Evolutionary conservation across 2,329 filamentous ascomycete genomes (phyloP).

Genomic region (Metarhizium guizhouense): DNA sequence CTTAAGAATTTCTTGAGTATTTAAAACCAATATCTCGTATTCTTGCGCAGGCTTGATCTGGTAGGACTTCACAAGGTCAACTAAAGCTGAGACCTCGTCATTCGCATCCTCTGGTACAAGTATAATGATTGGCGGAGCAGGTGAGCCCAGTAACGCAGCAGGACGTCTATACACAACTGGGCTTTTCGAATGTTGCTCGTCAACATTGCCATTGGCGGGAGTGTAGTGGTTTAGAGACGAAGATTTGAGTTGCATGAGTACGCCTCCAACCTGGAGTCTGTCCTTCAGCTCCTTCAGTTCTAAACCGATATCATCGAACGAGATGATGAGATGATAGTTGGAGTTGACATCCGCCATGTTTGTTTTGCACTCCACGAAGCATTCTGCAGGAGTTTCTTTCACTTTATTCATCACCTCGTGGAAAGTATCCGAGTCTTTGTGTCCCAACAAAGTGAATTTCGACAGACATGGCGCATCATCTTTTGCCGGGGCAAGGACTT

Average conservation of each 20-base stretch:
- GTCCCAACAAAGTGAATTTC: constrained; percentile 22
- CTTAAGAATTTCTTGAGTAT: constrained; percentile 2
- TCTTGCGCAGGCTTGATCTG: background rate
- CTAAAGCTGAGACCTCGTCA: background rate
- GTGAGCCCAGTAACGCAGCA: background rate
- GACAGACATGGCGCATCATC: constrained; percentile 23
- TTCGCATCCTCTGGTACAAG: background rate
- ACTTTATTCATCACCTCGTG: constrained; percentile 5
- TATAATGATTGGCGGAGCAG: background rate
- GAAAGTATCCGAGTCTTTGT: constrained; percentile 1
- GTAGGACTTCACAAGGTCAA: background rate
- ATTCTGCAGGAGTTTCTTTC: constrained; percentile 9
- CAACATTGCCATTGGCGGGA: background rate
- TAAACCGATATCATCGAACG: constrained; percentile 9
- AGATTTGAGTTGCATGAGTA: constrained; percentile 12
- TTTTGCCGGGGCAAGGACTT: constrained; percentile 12
- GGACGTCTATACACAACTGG: background rate
- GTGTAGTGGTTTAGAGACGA: background rate
- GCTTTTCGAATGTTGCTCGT: background rate
- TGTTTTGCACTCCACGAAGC: constrained; percentile 20
- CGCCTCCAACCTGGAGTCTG: constrained; percentile 20
- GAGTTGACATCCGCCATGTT: constrained; percentile 14
- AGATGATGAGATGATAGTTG: constrained; percentile 26
- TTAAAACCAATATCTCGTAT: background rate
- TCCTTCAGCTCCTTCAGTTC: constrained; percentile 10